Percentiles rank a stretch among this genome's conserved stretches.
These are phyloP conservation scores for Pyrenochaeta sp. DNA, from an alignment of 2,329 filamentous ascomycete species.

Conservation along the genomic window DNA sequence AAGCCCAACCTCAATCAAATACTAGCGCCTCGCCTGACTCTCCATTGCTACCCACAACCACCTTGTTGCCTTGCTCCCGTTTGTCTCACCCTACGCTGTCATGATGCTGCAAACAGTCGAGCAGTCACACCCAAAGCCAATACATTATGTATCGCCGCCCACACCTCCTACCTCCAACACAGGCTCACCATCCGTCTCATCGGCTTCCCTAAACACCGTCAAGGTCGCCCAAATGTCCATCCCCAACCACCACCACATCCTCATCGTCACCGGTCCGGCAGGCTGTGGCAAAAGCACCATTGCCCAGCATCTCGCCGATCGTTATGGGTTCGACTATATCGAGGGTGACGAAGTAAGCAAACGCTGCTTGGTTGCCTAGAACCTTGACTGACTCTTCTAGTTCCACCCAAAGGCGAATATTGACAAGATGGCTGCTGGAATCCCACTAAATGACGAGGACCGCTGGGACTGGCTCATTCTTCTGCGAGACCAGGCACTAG, in stretches of 20 bases:
- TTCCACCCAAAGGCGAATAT: conserved; percentile 61
- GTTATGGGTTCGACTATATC: conserved; percentile 57
- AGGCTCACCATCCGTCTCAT: conserved; percentile 32
- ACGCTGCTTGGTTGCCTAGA: not conserved
- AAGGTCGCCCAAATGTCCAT: conserved; percentile 36
- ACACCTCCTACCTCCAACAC: conserved; percentile 41
- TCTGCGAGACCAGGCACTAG: conserved; percentile 56
- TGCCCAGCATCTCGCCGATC: conserved; percentile 55
- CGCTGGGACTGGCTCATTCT: conserved; percentile 92
- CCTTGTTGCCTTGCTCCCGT: conserved; percentile 1
- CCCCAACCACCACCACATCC: conserved; percentile 56
- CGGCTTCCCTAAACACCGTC: conserved; percentile 20
- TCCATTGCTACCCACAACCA: conserved; percentile 3
- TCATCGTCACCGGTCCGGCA: conserved; percentile 62
- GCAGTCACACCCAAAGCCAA: conserved; percentile 31
- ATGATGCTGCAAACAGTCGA: conserved; percentile 49
- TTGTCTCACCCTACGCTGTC: conserved; percentile 7
- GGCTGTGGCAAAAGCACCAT: conserved; percentile 64
- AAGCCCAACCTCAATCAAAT: conserved; percentile 13
- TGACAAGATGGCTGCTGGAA: conserved; percentile 87
- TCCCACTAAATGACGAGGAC: conserved; percentile 88
- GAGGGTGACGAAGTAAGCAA: conserved; percentile 60
- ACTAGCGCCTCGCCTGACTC: conserved; percentile 10
- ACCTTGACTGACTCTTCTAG: conserved; percentile 34
- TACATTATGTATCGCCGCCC: conserved; percentile 42